Percentiles rank a stretch among this genome's conserved stretches.
Conservation (phyloP, 139 green algal species). For the Diplosphaera chodatii region DNA sequence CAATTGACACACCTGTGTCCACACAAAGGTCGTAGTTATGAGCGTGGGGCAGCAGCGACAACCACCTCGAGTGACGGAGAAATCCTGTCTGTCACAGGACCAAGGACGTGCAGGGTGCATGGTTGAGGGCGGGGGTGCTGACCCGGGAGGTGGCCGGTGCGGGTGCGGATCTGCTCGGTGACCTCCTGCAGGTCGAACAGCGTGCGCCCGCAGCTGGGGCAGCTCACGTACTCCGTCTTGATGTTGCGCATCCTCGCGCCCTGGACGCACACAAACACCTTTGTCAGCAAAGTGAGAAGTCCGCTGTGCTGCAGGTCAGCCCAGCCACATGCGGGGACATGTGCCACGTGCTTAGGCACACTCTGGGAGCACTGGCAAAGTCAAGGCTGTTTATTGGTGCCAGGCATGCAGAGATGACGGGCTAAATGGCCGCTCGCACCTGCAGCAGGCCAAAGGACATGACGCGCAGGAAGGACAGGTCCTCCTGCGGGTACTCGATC, state of each 20-base stretch:
- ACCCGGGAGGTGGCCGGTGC: slow-evolving; percentile 91
- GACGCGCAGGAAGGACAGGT: slow-evolving; percentile 83
- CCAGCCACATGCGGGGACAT: too few relatives aligned
- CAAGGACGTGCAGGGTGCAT: too few relatives aligned
- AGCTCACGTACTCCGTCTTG: slow-evolving; percentile 99
- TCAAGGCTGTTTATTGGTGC: too few relatives aligned
- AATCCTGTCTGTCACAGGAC: too few relatives aligned
- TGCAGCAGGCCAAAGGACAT: slow-evolving; percentile 95
- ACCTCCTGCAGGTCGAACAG: slow-evolving; percentile 99
- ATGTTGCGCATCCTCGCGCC: slow-evolving; percentile 96
- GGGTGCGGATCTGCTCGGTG: slow-evolving; percentile 86
- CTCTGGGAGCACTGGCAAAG: too few relatives aligned
- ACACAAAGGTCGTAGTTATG: too few relatives aligned
- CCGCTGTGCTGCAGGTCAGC: too few relatives aligned
- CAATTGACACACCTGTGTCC: slow-evolving; percentile 79
- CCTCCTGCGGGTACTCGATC: slow-evolving; percentile 68
- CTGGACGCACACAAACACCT: slow-evolving; percentile 28
- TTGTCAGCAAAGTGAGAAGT: neutral
- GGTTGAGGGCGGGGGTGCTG: neutral
- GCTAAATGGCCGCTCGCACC: too few relatives aligned
- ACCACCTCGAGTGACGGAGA: too few relatives aligned
- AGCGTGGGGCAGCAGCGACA: too few relatives aligned
- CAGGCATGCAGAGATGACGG: neutral
- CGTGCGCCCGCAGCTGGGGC: slow-evolving; percentile 94
- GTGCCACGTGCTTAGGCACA: too few relatives aligned